Percentiles rank a stretch among this genome's conserved stretches.
Evolutionary conservation across 106 monocot species (phyloP).

Genomic region (Iris macrosiphon): DNA sequence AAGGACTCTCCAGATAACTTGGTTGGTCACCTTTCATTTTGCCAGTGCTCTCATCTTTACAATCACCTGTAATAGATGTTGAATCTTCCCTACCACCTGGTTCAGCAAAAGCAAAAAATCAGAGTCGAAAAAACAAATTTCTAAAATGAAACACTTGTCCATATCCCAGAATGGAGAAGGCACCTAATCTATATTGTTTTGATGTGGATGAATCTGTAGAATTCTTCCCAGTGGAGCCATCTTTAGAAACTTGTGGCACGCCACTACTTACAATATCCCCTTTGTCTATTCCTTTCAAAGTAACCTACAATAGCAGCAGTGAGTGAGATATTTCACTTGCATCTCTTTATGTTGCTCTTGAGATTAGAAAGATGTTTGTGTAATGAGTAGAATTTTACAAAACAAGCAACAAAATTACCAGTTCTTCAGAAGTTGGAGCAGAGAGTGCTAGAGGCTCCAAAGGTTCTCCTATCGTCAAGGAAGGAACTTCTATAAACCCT

Average conservation of each 20-base stretch:
- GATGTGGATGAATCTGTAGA: conserved; percentile 19
- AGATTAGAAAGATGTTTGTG: conserved; percentile 3
- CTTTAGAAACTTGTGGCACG: conserved; percentile 58
- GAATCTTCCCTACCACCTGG: conserved; percentile 46
- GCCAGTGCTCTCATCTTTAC: conserved; percentile 20
- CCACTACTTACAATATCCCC: conserved; percentile 82
- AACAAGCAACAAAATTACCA: conserved; percentile 29
- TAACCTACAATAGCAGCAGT: conserved; percentile 34
- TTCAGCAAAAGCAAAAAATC: neutral
- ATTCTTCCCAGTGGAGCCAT: conserved; percentile 50
- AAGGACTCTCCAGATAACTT: conserved; percentile 5
- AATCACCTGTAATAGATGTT: conserved; percentile 25
- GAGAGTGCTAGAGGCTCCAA: conserved; percentile 72
- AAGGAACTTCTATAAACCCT: conserved; percentile 49
- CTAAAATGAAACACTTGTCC: neutral
- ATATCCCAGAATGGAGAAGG: neutral
- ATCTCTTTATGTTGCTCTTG: too few relatives aligned
- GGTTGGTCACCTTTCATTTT: conserved; percentile 18
- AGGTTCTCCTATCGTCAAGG: conserved; percentile 43
- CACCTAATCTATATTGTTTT: conserved; percentile 40
- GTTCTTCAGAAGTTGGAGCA: conserved; percentile 72
- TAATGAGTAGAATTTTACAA: neutral
- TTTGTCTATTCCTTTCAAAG: conserved; percentile 88
- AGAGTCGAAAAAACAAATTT: neutral
- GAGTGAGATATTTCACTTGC: neutral